A percentile compares a stretch with the other conserved stretches of the same genome.
Conservation (phyloP, 371 early-diverging fungal species). For the Syncephalastrum sp. region DNA sequence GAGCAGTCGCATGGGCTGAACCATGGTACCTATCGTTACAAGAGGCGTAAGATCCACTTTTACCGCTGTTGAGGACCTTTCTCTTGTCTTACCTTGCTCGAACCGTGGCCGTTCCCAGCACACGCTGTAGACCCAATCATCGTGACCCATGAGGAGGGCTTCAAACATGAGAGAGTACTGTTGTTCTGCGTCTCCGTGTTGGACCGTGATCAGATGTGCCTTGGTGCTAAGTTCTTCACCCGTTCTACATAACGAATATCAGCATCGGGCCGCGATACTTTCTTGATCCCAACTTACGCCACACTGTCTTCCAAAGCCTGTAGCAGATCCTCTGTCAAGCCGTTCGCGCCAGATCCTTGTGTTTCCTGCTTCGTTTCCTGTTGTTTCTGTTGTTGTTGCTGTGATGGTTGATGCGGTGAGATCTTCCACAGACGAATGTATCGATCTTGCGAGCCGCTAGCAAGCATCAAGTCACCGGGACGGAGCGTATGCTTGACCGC, state of each 20-base stretch:
- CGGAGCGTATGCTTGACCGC: slow-evolving; percentile 53
- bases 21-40: slow-evolving; percentile 21
- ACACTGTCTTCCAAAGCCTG: slow-evolving; percentile 53
- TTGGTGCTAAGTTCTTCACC: slow-evolving; percentile 77
- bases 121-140: slow-evolving; percentile 93
- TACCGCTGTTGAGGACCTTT: neutral
- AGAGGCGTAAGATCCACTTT: slow-evolving; percentile 2
- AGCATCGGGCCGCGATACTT: neutral
- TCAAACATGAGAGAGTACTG: slow-evolving; percentile 80
- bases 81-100: slow-evolving; percentile 18
- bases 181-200: slow-evolving; percentile 16
- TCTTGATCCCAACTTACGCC: slow-evolving; percentile 31
- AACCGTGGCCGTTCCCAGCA: slow-evolving; percentile 66
- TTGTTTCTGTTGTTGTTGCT: neutral
- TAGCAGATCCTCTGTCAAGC: slow-evolving; percentile 46
- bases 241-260: slow-evolving; percentile 23
- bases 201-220: slow-evolving; percentile 67
- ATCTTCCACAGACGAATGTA: slow-evolving; percentile 92
- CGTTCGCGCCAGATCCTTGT: slow-evolving; percentile 12
- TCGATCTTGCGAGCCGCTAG: slow-evolving; percentile 90
- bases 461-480: slow-evolving; percentile 80
- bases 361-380: slow-evolving; percentile 10
- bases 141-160: slow-evolving; percentile 91
- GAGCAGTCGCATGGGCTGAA: slow-evolving; percentile 73
- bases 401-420: slow-evolving; percentile 31